phyloP scores from a whole-genome alignment of 352 stramenopile genomes.

The Globisporangium sylvaticum region DNA sequence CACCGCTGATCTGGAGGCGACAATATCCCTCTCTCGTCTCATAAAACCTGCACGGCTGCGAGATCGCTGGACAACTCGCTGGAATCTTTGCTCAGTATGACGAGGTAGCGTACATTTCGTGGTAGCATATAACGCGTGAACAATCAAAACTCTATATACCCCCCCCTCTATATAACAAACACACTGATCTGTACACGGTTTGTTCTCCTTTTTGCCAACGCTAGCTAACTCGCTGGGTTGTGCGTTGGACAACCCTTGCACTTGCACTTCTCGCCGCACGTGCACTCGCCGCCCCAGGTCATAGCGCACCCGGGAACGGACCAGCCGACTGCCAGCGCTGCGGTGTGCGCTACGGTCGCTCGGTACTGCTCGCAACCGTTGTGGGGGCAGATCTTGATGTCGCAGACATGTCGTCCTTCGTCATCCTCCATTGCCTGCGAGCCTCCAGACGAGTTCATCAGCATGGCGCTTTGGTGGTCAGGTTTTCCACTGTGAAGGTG shows the following conservation, averaged over 20 bases:
- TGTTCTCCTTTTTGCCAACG: no score
- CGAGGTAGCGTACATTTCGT: not conserved
- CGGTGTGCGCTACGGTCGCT: slow-evolving; percentile 71
- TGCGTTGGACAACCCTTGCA: slow-evolving; percentile 74
- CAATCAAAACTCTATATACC: not conserved
- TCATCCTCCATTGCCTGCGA: slow-evolving; percentile 13
- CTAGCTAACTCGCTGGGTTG: slow-evolving; percentile 47
- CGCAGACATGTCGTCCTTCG: slow-evolving; percentile 44
- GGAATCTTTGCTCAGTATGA: not conserved
- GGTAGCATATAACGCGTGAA: not conserved
- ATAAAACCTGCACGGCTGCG: not conserved
- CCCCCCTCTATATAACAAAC: not conserved
- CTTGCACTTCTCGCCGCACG: slow-evolving; percentile 72
- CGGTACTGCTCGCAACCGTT: slow-evolving; percentile 76
- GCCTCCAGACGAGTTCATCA: not conserved
- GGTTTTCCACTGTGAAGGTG: not conserved
- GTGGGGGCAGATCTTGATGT: slow-evolving; percentile 54
- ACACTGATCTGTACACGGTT: no score
- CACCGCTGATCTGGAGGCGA: not conserved
- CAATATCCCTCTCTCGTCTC: not conserved
- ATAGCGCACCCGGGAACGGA: slow-evolving; percentile 76
- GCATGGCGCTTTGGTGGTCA: not conserved
- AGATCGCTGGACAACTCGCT: not conserved
- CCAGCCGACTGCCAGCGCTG: slow-evolving; percentile 74
- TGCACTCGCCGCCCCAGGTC: slow-evolving; percentile 73